Evolutionary conservation across 495 filamentous ascomycete species (phyloP), one percentile per base, ranked within the genome.

Genomic region (Pyrenopolyporus hunteri): DNA sequence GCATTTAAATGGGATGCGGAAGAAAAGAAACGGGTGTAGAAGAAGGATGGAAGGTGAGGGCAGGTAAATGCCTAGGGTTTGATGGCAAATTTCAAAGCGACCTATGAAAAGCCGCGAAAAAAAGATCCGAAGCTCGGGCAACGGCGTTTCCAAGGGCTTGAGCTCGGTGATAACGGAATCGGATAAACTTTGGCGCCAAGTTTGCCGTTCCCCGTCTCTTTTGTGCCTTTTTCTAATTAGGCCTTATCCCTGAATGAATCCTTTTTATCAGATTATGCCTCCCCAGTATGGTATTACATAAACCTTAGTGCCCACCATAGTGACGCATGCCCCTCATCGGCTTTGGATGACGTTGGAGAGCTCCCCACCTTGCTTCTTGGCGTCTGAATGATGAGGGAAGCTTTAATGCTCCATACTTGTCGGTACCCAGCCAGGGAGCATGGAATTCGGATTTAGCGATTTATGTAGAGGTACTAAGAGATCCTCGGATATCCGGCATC

Each of bases 91-190:
- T 45, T 59, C 37, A 40, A 56, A 56, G 16, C 26, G 46, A 42
- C 10, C 20, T 31, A 19, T 13, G 13, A 59, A 56, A 51, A 37
- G 52, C 51, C 56, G 39, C 62, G 35, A 42, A 57, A 60, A 57
- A 57, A 56, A 53, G 49, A 45, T 57, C 63, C 63, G 57, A 66
- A 57, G 63, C 63, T 66, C 63, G 63, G 63, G 26, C 23, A 47
- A 57, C 56, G 44, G 48, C 36, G 50, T 45, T 43, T 37, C 23
- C n/a, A 16, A 29, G 33, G 29, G n/a, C 25, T 42, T n/a, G 36
- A 55, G 51, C 63, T 66, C 63, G 63, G 63, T 3, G 57, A 56
- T 66, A 65, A 11, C 56, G 56, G 56, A 17, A 31, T 8, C 45
- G 63, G 57, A 57, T 48, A 9, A 66, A 57, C 35, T 47, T 28